A percentile compares a stretch with the other conserved stretches of the same genome.
These are phyloP conservation scores for Nectriaceae sp. DNA, from an alignment of 2,329 filamentous ascomycete species.

Conservation along the genomic window DNA sequence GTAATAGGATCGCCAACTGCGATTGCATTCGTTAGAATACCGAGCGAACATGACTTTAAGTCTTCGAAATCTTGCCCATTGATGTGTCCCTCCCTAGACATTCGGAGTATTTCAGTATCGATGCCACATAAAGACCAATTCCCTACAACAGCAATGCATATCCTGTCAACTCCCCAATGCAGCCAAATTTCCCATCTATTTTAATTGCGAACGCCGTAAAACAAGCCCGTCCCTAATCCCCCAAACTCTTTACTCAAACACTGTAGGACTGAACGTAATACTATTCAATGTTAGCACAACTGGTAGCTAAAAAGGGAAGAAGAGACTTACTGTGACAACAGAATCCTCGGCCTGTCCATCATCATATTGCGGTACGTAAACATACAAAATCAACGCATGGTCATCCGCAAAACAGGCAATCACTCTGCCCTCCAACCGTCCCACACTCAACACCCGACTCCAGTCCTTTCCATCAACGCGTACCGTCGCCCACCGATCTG, in stretches of 20 bases:
- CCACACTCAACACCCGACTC: constrained; percentile 91
- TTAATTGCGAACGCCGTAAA: constrained; percentile 11
- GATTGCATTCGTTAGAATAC: background rate
- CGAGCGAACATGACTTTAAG: constrained; percentile 15
- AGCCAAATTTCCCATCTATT: background rate
- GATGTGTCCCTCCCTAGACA: no score
- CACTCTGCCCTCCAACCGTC: constrained; percentile 83
- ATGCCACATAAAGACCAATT: no score
- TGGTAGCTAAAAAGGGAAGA: background rate
- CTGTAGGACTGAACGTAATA: constrained; percentile 49
- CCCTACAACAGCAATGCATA: no score
- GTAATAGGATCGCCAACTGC: background rate
- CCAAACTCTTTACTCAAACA: constrained; percentile 15
- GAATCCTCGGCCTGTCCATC: constrained; percentile 67
- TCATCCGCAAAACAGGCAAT: constrained; percentile 89
- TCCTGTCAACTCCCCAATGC: constrained; percentile 9
- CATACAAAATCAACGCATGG: constrained; percentile 79
- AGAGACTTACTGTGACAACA: constrained; percentile 65
- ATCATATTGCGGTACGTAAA: constrained; percentile 72
- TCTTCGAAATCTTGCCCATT: constrained; percentile 1
- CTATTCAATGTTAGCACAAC: constrained; percentile 30
- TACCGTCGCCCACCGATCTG: constrained; percentile 85
- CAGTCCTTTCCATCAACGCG: constrained; percentile 92
- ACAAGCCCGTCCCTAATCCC: background rate
- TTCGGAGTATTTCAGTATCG: no score